These are phyloP conservation scores for Yamadazyma jaroonii DNA, from an alignment of 1,139 yeast genomes.

Conservation along the genomic window DNA sequence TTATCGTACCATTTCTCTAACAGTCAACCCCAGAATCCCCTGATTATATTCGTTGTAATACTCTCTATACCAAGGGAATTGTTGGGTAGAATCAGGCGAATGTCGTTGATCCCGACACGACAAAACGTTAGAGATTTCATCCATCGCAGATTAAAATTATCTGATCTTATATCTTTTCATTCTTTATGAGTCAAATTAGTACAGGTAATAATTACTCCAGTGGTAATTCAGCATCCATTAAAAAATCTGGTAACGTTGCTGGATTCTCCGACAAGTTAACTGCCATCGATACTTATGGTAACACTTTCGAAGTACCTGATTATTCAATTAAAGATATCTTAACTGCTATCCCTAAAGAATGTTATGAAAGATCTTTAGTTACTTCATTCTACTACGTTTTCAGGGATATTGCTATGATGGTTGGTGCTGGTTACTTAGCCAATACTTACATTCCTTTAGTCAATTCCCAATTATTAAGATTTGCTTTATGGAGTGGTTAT, in stretches of 20 bases:
- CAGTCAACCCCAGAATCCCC: no score
- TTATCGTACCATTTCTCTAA: no score
- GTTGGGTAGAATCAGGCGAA: no score
- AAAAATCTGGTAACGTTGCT: conserved; percentile 38
- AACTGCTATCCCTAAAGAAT: conserved; percentile 58
- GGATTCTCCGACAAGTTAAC: conserved; percentile 23
- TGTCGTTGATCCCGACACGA: no score
- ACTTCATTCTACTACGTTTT: conserved; percentile 54
- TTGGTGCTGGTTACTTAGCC: conserved; percentile 43
- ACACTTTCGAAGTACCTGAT: conserved; percentile 60
- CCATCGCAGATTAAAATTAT: not conserved
- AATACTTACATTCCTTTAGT: conserved; percentile 50
- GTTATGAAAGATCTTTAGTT: conserved; percentile 53
- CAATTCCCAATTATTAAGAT: conserved; percentile 43
- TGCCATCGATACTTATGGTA: conserved; percentile 54
- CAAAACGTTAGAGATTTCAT: not conserved
- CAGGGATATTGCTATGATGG: conserved; percentile 51
- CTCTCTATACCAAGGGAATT: no score
- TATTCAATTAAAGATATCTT: conserved; percentile 60
- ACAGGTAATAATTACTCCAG: not conserved
- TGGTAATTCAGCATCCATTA: not conserved
- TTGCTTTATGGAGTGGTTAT: conserved; percentile 56
- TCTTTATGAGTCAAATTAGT: conserved; percentile 2
- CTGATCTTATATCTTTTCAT: not conserved
- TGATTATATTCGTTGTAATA: no score